phyloP scores from a whole-genome alignment of 306 rosid genomes.

The Corylus americana region DNA sequence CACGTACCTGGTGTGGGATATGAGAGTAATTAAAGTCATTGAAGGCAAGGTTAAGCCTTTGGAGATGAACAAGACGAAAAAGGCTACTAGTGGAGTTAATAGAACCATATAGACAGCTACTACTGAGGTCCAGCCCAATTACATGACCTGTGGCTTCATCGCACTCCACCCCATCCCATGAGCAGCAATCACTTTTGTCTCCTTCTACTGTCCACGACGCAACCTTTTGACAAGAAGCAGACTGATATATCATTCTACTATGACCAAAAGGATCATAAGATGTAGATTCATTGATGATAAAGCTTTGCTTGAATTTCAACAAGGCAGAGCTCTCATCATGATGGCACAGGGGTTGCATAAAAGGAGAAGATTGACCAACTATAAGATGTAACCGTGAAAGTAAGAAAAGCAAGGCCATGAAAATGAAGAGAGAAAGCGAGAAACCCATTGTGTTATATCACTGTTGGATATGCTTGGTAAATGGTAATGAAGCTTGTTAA shows the following conservation, averaged over 20 bases:
- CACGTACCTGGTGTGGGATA: background rate
- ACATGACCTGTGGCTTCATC: background rate
- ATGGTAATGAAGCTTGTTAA: too few relatives aligned
- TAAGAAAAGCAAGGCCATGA: background rate
- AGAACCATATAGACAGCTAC: background rate
- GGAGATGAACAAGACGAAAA: background rate
- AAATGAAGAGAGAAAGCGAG: background rate
- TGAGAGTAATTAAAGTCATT: background rate
- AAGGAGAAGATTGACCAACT: background rate
- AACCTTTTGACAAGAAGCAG: background rate
- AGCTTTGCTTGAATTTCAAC: constrained; percentile 1
- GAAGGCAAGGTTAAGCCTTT: background rate
- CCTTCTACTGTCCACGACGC: background rate
- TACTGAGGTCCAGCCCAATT: background rate
- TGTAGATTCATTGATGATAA: background rate
- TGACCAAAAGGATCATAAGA: background rate
- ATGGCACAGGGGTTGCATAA: background rate
- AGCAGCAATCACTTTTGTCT: background rate
- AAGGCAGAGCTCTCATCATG: background rate
- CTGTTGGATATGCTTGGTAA: too few relatives aligned
- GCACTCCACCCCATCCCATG: background rate
- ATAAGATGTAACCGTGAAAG: background rate
- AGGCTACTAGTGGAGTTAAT: background rate
- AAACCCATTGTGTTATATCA: background rate
- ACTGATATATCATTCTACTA: too few relatives aligned